phyloP scores from a whole-genome alignment of 1,284 basidiomycete genomes.

The Papiliotrema nemorosa region DNA sequence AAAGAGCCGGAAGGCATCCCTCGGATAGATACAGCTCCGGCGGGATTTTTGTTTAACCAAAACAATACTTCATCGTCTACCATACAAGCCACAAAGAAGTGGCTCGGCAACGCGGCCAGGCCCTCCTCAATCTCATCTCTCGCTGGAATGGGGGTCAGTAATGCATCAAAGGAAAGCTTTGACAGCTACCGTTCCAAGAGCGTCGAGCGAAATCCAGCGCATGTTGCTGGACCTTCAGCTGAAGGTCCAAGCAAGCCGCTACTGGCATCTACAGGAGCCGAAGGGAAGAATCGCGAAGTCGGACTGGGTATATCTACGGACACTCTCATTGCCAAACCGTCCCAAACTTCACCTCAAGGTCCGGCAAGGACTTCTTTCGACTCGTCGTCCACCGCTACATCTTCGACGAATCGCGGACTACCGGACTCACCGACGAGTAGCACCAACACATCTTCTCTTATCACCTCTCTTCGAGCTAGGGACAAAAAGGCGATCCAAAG shows the following conservation, averaged over 20 bases:
- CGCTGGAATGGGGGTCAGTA: background rate
- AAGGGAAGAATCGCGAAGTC: background rate
- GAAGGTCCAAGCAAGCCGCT: background rate
- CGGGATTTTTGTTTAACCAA: no score
- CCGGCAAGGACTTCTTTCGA: background rate
- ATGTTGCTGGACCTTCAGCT: background rate
- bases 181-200: background rate
- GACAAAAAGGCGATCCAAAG: conserved; percentile 79
- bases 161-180: background rate
- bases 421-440: background rate
- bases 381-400: no score
- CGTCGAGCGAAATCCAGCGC: background rate
- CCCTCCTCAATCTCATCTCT: conserved; percentile 10
- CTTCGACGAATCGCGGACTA: no score
- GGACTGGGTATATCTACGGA: no score
- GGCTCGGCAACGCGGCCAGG: conserved; percentile 20
- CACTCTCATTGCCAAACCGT: no score
- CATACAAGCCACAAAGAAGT: conserved; percentile 24
- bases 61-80: conserved; percentile 7
- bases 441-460: conserved; percentile 32
- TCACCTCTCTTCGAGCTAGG: conserved; percentile 58
- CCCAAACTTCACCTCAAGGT: background rate
- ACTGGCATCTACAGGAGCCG: background rate
- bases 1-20: conserved; percentile 10
- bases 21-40: conserved; percentile 23